phyloP scores from a whole-genome alignment of 371 early-diverging fungal genomes.

The Coemansia sp. region DNA sequence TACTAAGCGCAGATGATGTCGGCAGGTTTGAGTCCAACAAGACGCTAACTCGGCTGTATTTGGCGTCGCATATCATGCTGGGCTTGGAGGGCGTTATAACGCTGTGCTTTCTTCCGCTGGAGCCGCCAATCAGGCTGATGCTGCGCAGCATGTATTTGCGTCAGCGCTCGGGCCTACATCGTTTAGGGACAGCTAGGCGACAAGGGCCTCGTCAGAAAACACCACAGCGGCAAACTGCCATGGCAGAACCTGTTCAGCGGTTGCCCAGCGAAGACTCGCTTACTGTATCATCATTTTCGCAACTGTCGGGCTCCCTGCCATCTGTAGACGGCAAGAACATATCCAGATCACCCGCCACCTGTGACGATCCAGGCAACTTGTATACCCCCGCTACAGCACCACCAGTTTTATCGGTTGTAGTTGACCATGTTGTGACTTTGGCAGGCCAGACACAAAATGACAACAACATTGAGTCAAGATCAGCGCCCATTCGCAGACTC shows the following conservation, averaged over 20 bases:
- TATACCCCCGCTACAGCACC: not conserved
- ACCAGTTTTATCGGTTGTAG: not conserved
- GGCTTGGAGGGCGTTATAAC: slow-evolving; percentile 43
- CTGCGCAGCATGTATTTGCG: slow-evolving; percentile 31
- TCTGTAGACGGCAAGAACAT: not conserved
- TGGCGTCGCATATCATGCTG: slow-evolving; percentile 40
- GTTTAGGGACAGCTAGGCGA: slow-evolving; percentile 19
- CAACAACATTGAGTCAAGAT: not conserved
- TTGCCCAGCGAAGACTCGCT: slow-evolving; percentile 3
- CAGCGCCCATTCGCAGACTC: slow-evolving; percentile 8
- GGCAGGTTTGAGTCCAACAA: not conserved
- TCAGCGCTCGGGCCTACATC: slow-evolving; percentile 16
- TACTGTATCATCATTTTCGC: slow-evolving; percentile 9
- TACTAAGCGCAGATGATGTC: not conserved
- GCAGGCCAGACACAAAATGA: not conserved
- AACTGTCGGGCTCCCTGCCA: not conserved
- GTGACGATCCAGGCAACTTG: not conserved
- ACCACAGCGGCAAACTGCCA: slow-evolving; percentile 2
- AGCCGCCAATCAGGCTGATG: slow-evolving; percentile 45
- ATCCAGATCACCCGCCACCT: not conserved
- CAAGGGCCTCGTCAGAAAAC: slow-evolving; percentile 4
- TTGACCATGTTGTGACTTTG: slow-evolving; percentile 11
- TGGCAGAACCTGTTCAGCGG: not conserved
- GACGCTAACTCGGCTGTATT: slow-evolving; percentile 27
- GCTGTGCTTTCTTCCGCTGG: slow-evolving; percentile 35